Base-by-base conservation (phyloP, 345 rosid species). In the Camelina laxa region DNA sequence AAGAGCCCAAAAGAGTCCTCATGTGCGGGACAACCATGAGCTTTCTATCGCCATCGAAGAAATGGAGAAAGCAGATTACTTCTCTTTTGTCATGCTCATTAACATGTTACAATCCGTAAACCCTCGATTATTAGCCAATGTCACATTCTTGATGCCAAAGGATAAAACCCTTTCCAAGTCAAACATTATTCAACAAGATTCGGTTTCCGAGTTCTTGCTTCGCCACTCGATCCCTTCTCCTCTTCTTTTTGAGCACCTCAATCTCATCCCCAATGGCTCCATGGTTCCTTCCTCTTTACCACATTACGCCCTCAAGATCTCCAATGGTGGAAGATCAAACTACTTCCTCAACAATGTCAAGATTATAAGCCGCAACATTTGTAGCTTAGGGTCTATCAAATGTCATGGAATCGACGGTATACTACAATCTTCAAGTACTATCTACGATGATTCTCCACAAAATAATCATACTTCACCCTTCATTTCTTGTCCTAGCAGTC, bases 91-190 rank as follows among this genome's bases (percentile, higher is more conserved):
- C 41, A 84, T 84, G 86, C 93, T 91, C 56, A 76, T 89, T 70
- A 89, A 86, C 83, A 85, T 93, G 90, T 74, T 80, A 16, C 83
- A 85, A 47, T 17, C 72, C 6, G 33, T 63, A 17, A 73, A 77
- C 45, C 74, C 27, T 0, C 76, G 38, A 53, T 7, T 79, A 3
- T 62, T 41, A 15, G 74, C 69, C 6, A 88, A 88, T 44, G 48
- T 91, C 75, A 91, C 94, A 12, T 91, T 91, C 85, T 80, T 91
- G 75, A 89, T 91, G 93, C 96, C 96, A 22, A 85, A 80, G 9
- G 96, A 91, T 79, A 59, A 77, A 61, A 72, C 78, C 33, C 70
- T 89, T 74, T 87, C 96, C 0, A 75, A 48, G 24, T 60, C 81
- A 15, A 51, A 73, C 24, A 60, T 85, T 17, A 21, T 65, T 35